Conservation (phyloP, 108 stramenopile species). For the Fragilariopsis cylindrus region DNA sequence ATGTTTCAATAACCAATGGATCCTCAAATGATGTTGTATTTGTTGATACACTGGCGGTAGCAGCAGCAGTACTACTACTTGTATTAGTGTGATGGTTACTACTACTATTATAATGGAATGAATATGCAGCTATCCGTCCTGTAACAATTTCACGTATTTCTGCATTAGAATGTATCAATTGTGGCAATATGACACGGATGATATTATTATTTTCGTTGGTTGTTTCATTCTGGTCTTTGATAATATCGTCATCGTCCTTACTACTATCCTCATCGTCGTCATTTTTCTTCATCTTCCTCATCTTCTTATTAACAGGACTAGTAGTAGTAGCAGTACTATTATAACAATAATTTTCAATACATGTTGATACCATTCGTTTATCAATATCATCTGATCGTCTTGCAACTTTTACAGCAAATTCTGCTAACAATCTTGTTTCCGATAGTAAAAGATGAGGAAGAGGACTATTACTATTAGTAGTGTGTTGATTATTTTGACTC, state of each 20-base stretch:
- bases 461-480: no score
- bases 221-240: no score
- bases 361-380: slow-evolving; percentile 53
- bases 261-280: no score
- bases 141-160: slow-evolving; percentile 77
- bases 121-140: slow-evolving; percentile 76
- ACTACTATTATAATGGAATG: slow-evolving; percentile 39
- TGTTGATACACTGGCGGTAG: not conserved
- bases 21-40: slow-evolving; percentile 59
- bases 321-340: not conserved
- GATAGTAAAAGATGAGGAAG: not conserved
- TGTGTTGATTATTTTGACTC: not conserved
- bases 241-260: no score
- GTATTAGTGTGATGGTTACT: no score
- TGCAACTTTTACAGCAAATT: slow-evolving; percentile 67
- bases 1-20: slow-evolving; percentile 65
- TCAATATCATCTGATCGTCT: slow-evolving; percentile 61
- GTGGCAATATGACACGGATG: slow-evolving; percentile 14
- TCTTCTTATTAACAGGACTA: no score
- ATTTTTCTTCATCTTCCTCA: no score
- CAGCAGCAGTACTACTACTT: no score
- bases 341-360: slow-evolving; percentile 57
- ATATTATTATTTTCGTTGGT: not conserved
- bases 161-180: slow-evolving; percentile 55
- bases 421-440: slow-evolving; percentile 43